Percentiles rank a stretch among this genome's conserved stretches.
Conservation (phyloP, 2,329 filamentous ascomycete genomes). For the Fusarium goolgardi region DNA sequence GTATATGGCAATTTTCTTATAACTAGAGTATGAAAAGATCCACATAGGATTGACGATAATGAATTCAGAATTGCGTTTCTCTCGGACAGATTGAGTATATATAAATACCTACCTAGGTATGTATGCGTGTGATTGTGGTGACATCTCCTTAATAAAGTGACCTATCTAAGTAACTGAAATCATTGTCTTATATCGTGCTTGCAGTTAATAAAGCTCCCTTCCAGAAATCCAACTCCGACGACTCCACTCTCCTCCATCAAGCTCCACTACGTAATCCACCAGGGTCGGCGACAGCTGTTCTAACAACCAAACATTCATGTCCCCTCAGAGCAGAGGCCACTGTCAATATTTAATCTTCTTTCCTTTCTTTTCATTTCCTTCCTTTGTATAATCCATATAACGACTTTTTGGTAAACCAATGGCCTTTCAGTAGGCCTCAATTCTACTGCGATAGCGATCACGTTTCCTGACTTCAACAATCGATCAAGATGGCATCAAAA, state of each 20-base stretch:
- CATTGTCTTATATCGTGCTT: slow-evolving; percentile 13
- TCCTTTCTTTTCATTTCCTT: slow-evolving; percentile 4
- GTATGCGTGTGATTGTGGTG: background rate
- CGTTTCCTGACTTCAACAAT: slow-evolving; percentile 17
- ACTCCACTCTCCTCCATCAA: slow-evolving; percentile 28
- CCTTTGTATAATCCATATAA: slow-evolving; percentile 25
- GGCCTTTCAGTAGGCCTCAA: slow-evolving; percentile 38
- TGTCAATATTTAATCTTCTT: slow-evolving; percentile 19
- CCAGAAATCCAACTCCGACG: slow-evolving; percentile 5
- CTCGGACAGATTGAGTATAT: background rate
- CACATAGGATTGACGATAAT: slow-evolving; percentile 31
- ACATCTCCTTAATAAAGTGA: background rate
- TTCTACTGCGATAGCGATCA: slow-evolving; percentile 29
- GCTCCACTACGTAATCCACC: slow-evolving; percentile 45
- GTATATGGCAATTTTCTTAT: slow-evolving; percentile 22
- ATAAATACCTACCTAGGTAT: too few relatives aligned
- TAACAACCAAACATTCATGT: slow-evolving; percentile 26
- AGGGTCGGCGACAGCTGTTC: slow-evolving; percentile 31
- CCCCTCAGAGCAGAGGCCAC: slow-evolving; percentile 39
- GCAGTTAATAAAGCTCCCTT: slow-evolving; percentile 17
- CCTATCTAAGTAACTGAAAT: background rate
- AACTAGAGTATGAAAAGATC: slow-evolving; percentile 32
- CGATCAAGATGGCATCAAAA: slow-evolving; percentile 49
- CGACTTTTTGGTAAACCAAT: slow-evolving; percentile 43
- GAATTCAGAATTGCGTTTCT: slow-evolving; percentile 20